Evolutionary conservation across 257 asterid species (phyloP), one percentile per base, ranked within the genome.

Genomic region (Verbena officinalis): DNA sequence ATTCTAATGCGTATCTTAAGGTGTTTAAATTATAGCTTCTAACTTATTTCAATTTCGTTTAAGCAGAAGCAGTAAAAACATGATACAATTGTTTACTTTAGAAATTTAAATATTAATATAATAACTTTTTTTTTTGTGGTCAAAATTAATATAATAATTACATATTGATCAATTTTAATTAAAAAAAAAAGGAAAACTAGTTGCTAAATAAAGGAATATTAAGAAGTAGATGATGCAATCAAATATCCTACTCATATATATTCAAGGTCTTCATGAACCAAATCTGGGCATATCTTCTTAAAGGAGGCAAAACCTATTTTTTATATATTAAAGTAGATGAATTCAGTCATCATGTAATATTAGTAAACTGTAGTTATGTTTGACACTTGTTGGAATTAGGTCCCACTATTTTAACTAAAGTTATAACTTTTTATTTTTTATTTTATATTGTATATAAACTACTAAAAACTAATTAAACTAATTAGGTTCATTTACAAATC

Each of bases 221-320:
- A 71, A 77, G 71, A 82, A 84, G 60, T 19, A 67, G 70, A n/a
- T 73, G 88, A 82, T 56, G 81, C 39, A 64, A 73, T 78, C 77
- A 82, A 69, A 77, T 74, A 72, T 62, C 61, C 17, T 34, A 27
- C 46, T 48, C 74, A 40, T 46, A n/a, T 27, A 27, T 27, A 71
- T 33, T 36, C 27, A 68, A 53, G 68, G 86, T 77, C 77, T 73
- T 77, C 33, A 27, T 27, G 77, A 66, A 71, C 40, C 55, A 83
- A 72, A 84, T 89, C 89, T 81, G 39, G 62, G 76, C 83, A 80
- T 74, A 89, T 84, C 96, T 86, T 86, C 84, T 24, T 77, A 67
- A 73, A 77, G 82, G 75, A 77, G 50, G 75, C 72, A 85, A 78
- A 54, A 74, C 72, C 54, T 38, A 70, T 75, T 13, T 55, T 45